Conservation (phyloP, 2,329 filamentous ascomycete genomes). For the Didymella pinodella region DNA sequence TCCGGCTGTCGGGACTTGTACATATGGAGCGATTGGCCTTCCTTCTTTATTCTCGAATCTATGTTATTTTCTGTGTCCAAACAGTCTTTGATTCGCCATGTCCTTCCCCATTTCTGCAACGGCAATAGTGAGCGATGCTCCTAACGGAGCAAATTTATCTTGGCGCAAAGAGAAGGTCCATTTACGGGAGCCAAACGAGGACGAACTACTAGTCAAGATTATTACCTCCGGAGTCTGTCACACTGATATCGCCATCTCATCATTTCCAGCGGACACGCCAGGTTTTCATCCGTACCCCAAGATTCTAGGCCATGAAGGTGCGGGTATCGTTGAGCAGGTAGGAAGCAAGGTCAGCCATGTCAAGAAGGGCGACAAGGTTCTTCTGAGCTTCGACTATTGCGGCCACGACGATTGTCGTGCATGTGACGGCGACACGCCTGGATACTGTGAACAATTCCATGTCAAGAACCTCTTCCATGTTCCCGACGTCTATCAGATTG, state of each 20-base stretch:
- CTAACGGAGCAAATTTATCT: constrained; percentile 43
- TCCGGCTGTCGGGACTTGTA: too few species aligned
- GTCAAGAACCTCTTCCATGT: constrained; percentile 55
- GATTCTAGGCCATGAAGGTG: constrained; percentile 64
- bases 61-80: background rate
- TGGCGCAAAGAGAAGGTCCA: constrained; percentile 54
- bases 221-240: constrained; percentile 65
- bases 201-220: constrained; percentile 63
- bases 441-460: constrained; percentile 60
- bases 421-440: constrained; percentile 56
- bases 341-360: constrained; percentile 54
- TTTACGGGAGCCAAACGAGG: constrained; percentile 49
- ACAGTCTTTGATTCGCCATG: background rate
- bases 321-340: constrained; percentile 59
- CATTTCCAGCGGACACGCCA: constrained; percentile 46
- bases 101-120: constrained; percentile 25
- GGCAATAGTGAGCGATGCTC: constrained; percentile 53
- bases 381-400: constrained; percentile 60
- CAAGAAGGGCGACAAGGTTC: constrained; percentile 56
- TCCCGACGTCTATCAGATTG: constrained; percentile 35
- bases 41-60: too few species aligned
- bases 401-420: constrained; percentile 55
- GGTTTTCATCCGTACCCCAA: constrained; percentile 52
- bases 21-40: background rate
- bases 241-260: constrained; percentile 60